These are phyloP conservation scores for Lipomyces lipofer DNA, from an alignment of 805 yeast species.

Conservation along the genomic window DNA sequence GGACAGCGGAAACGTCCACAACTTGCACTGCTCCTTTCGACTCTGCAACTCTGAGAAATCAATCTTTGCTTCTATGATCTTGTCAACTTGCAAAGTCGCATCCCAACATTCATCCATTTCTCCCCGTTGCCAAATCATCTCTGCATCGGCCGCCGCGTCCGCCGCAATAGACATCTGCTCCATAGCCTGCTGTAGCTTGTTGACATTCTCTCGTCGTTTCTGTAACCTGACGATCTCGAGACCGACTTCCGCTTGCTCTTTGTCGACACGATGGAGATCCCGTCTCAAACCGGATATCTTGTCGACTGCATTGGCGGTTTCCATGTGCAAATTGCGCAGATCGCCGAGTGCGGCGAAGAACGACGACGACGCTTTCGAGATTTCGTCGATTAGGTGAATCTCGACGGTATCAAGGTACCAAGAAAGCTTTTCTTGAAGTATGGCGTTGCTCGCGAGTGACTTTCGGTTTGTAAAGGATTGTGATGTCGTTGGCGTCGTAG, in stretches of 20 bases:
- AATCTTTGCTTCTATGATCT: conserved; percentile 55
- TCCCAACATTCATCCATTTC: conserved; percentile 58
- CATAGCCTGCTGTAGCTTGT: conserved; percentile 61
- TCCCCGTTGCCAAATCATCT: conserved; percentile 44
- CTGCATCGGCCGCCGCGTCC: conserved; percentile 53
- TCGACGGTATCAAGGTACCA: conserved; percentile 85
- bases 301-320: conserved; percentile 53
- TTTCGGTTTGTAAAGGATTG: conserved; percentile 36
- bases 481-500: conserved; percentile 7
- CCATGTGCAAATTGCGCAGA: conserved; percentile 60
- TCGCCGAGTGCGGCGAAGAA: conserved; percentile 85
- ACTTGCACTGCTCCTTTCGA: conserved; percentile 28
- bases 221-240: conserved; percentile 51
- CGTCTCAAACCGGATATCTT: conserved; percentile 50
- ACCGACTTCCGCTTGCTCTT: conserved; percentile 53
- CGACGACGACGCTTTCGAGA: conserved; percentile 78
- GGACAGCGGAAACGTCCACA: conserved; percentile 41
- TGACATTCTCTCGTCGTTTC: conserved; percentile 58
- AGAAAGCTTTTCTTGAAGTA: conserved; percentile 74
- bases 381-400: conserved; percentile 73
- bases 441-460: conserved; percentile 52
- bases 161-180: conserved; percentile 52
- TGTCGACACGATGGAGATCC: conserved; percentile 50
- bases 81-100: conserved; percentile 57
- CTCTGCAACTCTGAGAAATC: conserved; percentile 6